Evolutionary conservation across 129 eudicot species (phyloP), one percentile per base, ranked within the genome.

Genomic region (Smallanthus sonchifolius): DNA sequence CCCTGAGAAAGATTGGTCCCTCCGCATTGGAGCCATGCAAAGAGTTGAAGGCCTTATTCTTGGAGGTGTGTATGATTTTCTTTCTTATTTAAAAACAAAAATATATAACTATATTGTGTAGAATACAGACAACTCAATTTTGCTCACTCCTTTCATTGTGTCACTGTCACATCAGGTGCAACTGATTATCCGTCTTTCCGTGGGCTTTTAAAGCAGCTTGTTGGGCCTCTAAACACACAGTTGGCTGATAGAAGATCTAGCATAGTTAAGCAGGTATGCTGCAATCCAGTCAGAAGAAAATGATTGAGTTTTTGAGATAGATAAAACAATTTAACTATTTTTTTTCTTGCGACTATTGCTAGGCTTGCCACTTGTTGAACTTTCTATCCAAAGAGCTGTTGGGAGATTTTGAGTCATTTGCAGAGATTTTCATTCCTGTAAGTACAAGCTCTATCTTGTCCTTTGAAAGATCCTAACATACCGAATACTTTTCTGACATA

Each of bases 1-100:
- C 40, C 99, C 99, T 2, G 99, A 94, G 6, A 91, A 94, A 70
- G 99, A 94, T 80, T 94, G 99, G 99, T 94, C 99, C 65, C 35
- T 83, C 14, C 99, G 99, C 56, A 88, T 91, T 85, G 91, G 91
- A 60, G 99, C 99, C 49, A 86, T 94, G 99, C 99, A 94, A 78
- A 88, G 97, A 78, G 75, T 91, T 76, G 99, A 94, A 83, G 97
- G 88, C 60, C 96, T 94, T 71, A 94, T 88, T 75, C 62, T 91
- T 76, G 99, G 99, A 94, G 99, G 99, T 94, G n/a, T 76, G 82
- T 52, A 14, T 68, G 7, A 17, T 40, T 5, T 61, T 4, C 8
- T 39, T 28, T 55, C 10, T 16, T 15, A 0, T n/a, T 35, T n/a
- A 43, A 8, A 49, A n/a, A 39, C 6, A 62, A 47, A 10, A 34